Evolutionary conservation across 2,329 filamentous ascomycete species (phyloP).

Genomic region (Aspergillus sp.): DNA sequence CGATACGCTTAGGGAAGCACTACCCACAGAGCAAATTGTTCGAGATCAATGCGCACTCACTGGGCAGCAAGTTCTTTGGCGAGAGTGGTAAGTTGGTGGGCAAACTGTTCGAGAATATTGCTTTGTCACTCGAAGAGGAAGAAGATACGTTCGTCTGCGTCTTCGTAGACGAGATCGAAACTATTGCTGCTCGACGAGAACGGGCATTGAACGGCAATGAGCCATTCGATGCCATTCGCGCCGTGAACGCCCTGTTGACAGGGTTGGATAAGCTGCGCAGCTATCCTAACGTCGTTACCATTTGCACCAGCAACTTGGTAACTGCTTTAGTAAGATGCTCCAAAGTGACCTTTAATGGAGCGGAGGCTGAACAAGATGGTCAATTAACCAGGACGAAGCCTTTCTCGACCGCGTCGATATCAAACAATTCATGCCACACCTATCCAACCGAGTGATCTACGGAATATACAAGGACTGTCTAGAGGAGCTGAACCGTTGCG

Average conservation of each 20-base stretch:
- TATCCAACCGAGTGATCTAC: constrained; percentile 37
- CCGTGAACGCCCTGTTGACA: constrained; percentile 46
- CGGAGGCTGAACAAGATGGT: not conserved
- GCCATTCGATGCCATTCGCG: constrained; percentile 41
- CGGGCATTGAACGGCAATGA: constrained; percentile 35
- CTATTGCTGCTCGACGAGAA: constrained; percentile 40
- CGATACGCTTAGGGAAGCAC: constrained; percentile 39
- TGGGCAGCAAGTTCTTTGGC: constrained; percentile 45
- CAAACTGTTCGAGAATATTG: constrained; percentile 39
- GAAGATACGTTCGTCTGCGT: constrained; percentile 38
- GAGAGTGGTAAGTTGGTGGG: constrained; percentile 42
- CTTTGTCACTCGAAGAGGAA: constrained; percentile 29
- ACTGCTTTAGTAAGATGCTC: constrained; percentile 30
- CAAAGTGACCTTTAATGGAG: not conserved
- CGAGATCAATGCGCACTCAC: constrained; percentile 41
- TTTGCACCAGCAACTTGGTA: constrained; percentile 47
- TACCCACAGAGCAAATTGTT: constrained; percentile 38
- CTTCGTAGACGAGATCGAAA: constrained; percentile 47
- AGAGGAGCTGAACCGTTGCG: constrained; percentile 37
- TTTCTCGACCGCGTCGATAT: constrained; percentile 46
- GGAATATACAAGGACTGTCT: constrained; percentile 44
- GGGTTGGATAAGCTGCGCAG: constrained; percentile 40
- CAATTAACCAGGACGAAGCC: constrained; percentile 33
- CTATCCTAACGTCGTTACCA: constrained; percentile 40
- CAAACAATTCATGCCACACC: constrained; percentile 38